A percentile compares a stretch with the other conserved stretches of the same genome.
Conservation (phyloP, 2,329 filamentous ascomycete species). For the Niveomyces coronatus region DNA sequence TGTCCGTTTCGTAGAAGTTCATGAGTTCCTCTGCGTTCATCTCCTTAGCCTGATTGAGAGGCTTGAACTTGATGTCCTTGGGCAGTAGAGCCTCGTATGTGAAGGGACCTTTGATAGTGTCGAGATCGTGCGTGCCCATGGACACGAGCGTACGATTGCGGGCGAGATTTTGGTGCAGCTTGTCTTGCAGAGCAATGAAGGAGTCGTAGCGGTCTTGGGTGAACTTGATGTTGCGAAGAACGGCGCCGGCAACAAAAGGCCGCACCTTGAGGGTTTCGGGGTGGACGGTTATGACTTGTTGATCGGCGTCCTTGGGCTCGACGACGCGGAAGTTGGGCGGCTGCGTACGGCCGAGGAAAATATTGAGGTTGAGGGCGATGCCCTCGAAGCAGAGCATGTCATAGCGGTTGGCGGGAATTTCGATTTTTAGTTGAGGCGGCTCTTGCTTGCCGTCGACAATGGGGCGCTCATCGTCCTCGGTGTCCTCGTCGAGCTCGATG, state of each 20-base stretch:
- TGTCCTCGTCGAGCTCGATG: conserved; percentile 96
- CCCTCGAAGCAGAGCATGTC: conserved; percentile 97
- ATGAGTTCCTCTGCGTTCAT: conserved; percentile 87
- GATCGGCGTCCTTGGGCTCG: conserved; percentile 59
- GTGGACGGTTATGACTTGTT: conserved; percentile 72
- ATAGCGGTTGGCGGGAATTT: conserved; percentile 90
- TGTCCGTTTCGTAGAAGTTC: conserved; percentile 91
- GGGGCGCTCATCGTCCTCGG: conserved; percentile 63
- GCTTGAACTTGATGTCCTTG: conserved; percentile 83
- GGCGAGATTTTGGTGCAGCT: conserved; percentile 92
- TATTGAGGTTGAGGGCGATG: conserved; percentile 88
- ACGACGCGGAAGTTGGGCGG: conserved; percentile 73
- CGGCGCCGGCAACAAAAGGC: conserved; percentile 79
- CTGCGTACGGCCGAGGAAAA: conserved; percentile 70
- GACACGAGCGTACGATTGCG: conserved; percentile 89
- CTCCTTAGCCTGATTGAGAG: conserved; percentile 81
- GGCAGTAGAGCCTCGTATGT: conserved; percentile 88
- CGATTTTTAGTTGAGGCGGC: conserved; percentile 90
- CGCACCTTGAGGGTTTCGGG: conserved; percentile 68
- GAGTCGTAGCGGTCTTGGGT: conserved; percentile 86
- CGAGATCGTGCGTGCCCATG: conserved; percentile 93
- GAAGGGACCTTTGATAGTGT: conserved; percentile 89
- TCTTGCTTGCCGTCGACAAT: conserved; percentile 71
- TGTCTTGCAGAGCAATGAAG: conserved; percentile 96
- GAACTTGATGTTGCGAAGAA: conserved; percentile 86